A percentile compares a stretch with the other conserved stretches of the same genome.
Evolutionary conservation across 495 filamentous ascomycete genomes (phyloP).

Genomic region (Aspergillus kassunensis): DNA sequence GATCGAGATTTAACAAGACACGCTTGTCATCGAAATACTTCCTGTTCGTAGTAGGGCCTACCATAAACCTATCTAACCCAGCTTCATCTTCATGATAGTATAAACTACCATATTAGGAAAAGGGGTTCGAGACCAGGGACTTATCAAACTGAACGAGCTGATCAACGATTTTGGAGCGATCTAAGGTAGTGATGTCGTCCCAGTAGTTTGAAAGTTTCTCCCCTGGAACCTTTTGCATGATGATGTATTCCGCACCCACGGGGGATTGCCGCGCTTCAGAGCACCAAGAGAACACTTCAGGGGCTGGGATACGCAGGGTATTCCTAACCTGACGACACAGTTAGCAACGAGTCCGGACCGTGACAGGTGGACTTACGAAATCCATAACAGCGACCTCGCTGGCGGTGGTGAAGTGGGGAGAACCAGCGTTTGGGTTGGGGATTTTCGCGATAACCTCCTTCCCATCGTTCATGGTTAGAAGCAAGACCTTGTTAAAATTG

Average conservation of each 20-base stretch:
- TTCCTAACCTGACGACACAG: conserved; percentile 22
- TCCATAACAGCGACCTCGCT: conserved; percentile 32
- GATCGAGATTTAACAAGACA: background rate
- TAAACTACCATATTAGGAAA: background rate
- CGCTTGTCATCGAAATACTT: background rate
- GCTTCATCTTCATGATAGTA: background rate
- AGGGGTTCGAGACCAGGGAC: background rate
- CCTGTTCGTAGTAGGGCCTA: conserved; percentile 3
- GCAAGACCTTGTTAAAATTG: conserved; percentile 19
- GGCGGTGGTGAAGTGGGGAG: conserved; percentile 14
- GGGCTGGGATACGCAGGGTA: conserved; percentile 20
- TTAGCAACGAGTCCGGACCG: background rate
- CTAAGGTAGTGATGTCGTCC: background rate
- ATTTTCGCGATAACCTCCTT: conserved; percentile 19
- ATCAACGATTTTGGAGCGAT: background rate
- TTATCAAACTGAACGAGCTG: conserved; percentile 3
- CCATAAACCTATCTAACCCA: background rate
- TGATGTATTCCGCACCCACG: conserved; percentile 19
- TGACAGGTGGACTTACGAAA: conserved; percentile 5
- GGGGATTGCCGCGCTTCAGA: background rate
- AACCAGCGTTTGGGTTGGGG: conserved; percentile 18
- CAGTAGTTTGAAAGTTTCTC: conserved; percentile 4
- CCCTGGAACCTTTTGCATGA: conserved; percentile 16
- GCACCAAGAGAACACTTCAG: conserved; percentile 16
- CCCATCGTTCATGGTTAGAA: conserved; percentile 18